Conservation (phyloP, 192 early-diverging fungal species). For the Gigaspora rosea region DNA sequence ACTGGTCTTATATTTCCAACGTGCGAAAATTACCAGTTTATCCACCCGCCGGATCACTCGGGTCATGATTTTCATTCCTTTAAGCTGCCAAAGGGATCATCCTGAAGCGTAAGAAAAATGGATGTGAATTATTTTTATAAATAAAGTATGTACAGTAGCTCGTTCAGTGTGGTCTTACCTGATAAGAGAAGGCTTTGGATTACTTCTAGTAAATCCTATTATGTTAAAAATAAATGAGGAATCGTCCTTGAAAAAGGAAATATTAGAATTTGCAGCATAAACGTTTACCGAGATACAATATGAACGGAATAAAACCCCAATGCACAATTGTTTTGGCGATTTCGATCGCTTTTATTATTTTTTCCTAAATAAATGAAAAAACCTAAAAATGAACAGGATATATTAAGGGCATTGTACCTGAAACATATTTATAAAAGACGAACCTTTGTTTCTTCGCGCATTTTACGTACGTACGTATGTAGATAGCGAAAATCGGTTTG, state of each 20-base stretch:
- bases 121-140: too few species aligned
- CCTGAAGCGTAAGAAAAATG: too few species aligned
- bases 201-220: constrained; percentile 28
- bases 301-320: constrained; percentile 63
- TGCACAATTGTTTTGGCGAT: constrained; percentile 60
- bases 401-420: neutral
- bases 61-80: too few species aligned
- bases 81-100: too few species aligned
- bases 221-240: neutral
- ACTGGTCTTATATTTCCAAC: too few species aligned
- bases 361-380: constrained; percentile 40
- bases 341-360: constrained; percentile 53
- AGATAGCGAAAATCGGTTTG: too few species aligned
- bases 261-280: neutral
- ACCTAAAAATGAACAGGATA: neutral
- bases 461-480: neutral
- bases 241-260: neutral
- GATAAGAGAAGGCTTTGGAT: constrained; percentile 26
- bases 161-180: neutral
- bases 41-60: too few species aligned
- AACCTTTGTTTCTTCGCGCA: constrained; percentile 32
- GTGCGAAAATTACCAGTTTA: too few species aligned
- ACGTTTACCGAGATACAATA: constrained; percentile 56
- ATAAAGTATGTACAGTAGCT: too few species aligned
- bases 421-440: too few species aligned